These are phyloP conservation scores for Triticum monococcum DNA, from an alignment of 176 grass and related monocot genomes.

Conservation along the genomic window DNA sequence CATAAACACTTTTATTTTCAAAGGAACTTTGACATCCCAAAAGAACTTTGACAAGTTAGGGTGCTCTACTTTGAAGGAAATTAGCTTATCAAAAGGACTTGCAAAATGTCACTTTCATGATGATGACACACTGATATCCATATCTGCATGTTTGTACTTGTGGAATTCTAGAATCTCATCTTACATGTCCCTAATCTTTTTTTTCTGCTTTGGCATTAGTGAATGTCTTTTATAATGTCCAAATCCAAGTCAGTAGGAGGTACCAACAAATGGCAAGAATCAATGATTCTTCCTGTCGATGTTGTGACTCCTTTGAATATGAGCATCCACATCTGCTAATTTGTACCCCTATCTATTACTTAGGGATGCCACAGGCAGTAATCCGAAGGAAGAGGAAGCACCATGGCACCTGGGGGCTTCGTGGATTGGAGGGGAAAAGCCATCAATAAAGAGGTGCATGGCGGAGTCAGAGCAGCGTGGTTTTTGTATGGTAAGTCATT, in stretches of 20 bases:
- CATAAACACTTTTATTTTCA: no score
- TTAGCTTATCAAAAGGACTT: background rate
- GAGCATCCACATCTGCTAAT: background rate
- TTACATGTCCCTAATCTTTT: no score
- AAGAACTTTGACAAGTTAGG: background rate
- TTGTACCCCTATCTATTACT: background rate
- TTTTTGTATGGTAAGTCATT: conserved; percentile 48
- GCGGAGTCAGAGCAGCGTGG: conserved; percentile 49
- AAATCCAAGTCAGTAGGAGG: no score
- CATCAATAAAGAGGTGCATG: conserved; percentile 42
- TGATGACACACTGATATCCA: background rate
- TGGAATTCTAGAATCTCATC: background rate
- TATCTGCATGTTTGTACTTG: background rate
- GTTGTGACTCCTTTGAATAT: background rate
- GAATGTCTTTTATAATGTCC: background rate
- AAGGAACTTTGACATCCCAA: no score
- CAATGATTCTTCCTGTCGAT: background rate
- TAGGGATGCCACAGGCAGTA: background rate
- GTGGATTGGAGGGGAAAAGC: conserved; percentile 57
- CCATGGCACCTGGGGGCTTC: conserved; percentile 30
- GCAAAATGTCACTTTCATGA: background rate
- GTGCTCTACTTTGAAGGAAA: background rate
- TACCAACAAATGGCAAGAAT: no score
- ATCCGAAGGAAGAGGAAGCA: background rate
- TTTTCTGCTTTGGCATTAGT: background rate